Percentiles rank a stretch among this genome's conserved stretches.
Conservation (phyloP, 2,329 filamentous ascomycete genomes). For the Sodiomyces alkalinus region DNA sequence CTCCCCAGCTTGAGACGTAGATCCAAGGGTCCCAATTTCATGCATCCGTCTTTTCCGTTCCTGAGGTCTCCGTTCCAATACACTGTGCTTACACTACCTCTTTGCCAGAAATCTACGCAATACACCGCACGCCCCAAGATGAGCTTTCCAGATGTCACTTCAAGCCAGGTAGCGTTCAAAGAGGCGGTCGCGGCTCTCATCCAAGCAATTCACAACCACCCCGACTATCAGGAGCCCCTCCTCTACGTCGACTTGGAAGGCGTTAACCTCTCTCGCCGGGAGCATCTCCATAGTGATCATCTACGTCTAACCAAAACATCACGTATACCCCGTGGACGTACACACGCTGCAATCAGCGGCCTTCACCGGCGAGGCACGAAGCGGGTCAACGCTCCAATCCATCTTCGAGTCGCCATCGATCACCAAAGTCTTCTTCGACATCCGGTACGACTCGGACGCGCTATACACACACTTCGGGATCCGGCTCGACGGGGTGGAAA, state of each 20-base stretch:
- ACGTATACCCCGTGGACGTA: slow-evolving; percentile 29
- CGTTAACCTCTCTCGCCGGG: slow-evolving; percentile 23
- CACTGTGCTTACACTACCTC: no score
- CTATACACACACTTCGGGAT: slow-evolving; percentile 30
- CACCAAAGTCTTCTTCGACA: slow-evolving; percentile 40
- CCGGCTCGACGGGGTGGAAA: slow-evolving; percentile 25
- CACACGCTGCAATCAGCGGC: slow-evolving; percentile 17
- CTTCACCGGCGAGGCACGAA: slow-evolving; percentile 9
- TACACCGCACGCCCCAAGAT: no score
- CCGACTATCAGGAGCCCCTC: slow-evolving; percentile 13
- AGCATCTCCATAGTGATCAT: slow-evolving; percentile 29
- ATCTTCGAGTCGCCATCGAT: slow-evolving; percentile 28
- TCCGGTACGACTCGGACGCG: slow-evolving; percentile 42
- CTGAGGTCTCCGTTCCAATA: no score
- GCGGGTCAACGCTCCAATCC: slow-evolving; percentile 13
- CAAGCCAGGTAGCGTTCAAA: no score
- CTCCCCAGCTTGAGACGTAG: no score
- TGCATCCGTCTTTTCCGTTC: no score
- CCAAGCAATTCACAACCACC: no score
- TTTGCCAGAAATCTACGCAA: no score
- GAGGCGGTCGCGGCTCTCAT: no score
- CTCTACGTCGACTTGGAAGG: slow-evolving; percentile 36
- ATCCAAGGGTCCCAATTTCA: no score
- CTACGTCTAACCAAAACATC: slow-evolving; percentile 13
- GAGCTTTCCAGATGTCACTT: no score